Evolutionary conservation across 2,329 filamentous ascomycete genomes (phyloP).

Genomic region (Neoarthrinium moseri): DNA sequence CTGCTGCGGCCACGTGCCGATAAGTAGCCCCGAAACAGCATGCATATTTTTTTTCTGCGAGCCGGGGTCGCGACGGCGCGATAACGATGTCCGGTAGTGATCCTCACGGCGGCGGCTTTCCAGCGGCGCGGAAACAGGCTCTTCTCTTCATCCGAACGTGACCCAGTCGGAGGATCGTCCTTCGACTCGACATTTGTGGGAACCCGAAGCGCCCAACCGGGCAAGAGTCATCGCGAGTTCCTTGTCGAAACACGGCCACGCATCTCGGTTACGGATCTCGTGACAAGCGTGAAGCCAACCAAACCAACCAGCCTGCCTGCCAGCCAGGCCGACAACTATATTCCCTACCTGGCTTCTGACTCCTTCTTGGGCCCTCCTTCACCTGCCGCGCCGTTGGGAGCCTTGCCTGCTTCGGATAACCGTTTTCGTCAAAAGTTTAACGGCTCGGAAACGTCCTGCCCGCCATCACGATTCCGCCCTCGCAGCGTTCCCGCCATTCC

Average conservation of each 20-base stretch:
- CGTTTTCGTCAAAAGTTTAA: too few species aligned
- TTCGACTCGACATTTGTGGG: neutral
- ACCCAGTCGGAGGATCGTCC: conserved; percentile 1
- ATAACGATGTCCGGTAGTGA: conserved; percentile 8
- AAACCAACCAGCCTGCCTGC: neutral
- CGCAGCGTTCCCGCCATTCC: neutral
- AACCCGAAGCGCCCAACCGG: neutral
- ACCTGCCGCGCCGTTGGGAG: neutral
- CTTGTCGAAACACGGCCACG: too few species aligned
- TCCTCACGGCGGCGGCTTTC: conserved; percentile 1
- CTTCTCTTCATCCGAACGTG: conserved; percentile 3
- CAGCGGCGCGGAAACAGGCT: neutral
- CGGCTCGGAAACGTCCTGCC: too few species aligned
- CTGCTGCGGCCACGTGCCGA: conserved; percentile 9
- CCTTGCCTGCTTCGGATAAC: neutral
- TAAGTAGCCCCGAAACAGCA: conserved; percentile 1
- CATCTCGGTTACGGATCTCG: too few species aligned
- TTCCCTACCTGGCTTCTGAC: neutral
- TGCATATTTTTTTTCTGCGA: neutral
- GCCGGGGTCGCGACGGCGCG: conserved; percentile 5
- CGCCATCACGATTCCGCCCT: too few species aligned
- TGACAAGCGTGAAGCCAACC: too few species aligned
- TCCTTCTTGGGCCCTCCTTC: neutral
- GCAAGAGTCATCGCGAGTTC: neutral
- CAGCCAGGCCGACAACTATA: neutral